Evolutionary conservation across 345 rosid species (phyloP), one percentile per base, ranked within the genome.

Genomic region (Gossypium bickii): DNA sequence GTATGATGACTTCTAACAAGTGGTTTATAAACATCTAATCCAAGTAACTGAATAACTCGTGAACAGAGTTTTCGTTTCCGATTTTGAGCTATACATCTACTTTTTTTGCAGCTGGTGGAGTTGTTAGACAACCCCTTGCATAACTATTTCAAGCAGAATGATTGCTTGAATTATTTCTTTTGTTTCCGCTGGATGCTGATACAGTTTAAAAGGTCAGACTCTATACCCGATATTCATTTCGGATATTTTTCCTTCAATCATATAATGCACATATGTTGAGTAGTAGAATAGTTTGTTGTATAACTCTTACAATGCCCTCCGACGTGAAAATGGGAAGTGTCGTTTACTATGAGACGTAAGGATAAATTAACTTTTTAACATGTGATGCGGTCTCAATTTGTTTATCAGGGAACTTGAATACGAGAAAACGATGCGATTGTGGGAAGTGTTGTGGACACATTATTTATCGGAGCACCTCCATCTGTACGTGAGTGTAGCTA

Each of bases 131-230:
- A 70, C 78, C 97, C 98, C 2, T 82, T 96, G 87, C 97, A 92
- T 67, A 86, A 88, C 86, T 90, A 96, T 82, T 92, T 96, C 78
- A 85, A 82, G 88, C 93, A 93, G 87, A 96, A 93, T 70, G 98
- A 96, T 68, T 96, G 99, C 84, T 86, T 96, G 92, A 96, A 93
- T 84, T 96, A 89, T 81, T 96, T 96, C 93, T 96, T 96, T 80
- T 96, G 99, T 79, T 96, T 96, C 86, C 98, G 98, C 82, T 96
- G 99, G 99, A 74, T 90, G 79, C 85, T 96, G 44, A 93, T 93
- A 73, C 98, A 93, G 76, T 96, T 96, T 78, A 95, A 93, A 84
- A 93, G 98, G 99, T 96, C 18, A 76, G 84, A 57, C 71, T 48
- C 18, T 60, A 4, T 25, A 12, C 5, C 4, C 2, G 27, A 5